Percentiles rank a stretch among this genome's conserved stretches.
Evolutionary conservation across 768 basidiomycete genomes (phyloP).

Genomic region (Candolleomyces efflorescens): DNA sequence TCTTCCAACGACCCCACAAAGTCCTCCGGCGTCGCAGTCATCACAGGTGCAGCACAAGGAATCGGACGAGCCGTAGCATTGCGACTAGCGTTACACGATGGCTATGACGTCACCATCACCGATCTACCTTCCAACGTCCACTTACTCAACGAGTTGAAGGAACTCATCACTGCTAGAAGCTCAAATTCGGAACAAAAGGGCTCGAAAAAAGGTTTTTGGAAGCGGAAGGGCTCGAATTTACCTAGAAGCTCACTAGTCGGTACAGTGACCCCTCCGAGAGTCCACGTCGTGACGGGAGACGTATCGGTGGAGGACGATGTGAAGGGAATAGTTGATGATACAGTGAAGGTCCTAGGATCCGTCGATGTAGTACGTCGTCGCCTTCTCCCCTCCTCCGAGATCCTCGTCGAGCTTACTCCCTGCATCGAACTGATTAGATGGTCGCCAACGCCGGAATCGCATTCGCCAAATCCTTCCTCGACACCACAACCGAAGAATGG

Average conservation of each 20-base stretch:
- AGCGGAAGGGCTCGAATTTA: slow-evolving; percentile 8
- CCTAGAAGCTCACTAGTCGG: too few species aligned
- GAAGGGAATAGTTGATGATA: slow-evolving; percentile 11
- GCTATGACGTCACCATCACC: slow-evolving; percentile 39
- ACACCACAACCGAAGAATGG: slow-evolving; percentile 27
- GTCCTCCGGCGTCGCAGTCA: slow-evolving; percentile 26
- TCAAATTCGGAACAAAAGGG: too few species aligned
- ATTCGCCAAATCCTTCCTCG: slow-evolving; percentile 5
- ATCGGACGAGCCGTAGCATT: slow-evolving; percentile 45
- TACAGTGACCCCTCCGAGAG: background rate
- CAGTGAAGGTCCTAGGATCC: slow-evolving; percentile 12
- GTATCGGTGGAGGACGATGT: slow-evolving; percentile 17
- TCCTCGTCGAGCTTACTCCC: too few species aligned
- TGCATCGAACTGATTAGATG: too few species aligned
- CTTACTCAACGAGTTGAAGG: slow-evolving; percentile 8
- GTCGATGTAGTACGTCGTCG: slow-evolving; percentile 16
- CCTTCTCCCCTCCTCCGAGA: background rate
- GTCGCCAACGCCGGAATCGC: slow-evolving; percentile 11
- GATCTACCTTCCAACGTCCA: slow-evolving; percentile 22
- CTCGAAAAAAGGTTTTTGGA: background rate
- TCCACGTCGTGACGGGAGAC: slow-evolving; percentile 11
- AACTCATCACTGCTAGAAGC: too few species aligned
- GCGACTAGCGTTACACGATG: slow-evolving; percentile 36
- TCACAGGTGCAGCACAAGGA: slow-evolving; percentile 44
- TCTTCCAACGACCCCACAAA: too few species aligned